These are phyloP conservation scores for Mentha longifolia DNA, from an alignment of 257 asterid species.

Conservation along the genomic window DNA sequence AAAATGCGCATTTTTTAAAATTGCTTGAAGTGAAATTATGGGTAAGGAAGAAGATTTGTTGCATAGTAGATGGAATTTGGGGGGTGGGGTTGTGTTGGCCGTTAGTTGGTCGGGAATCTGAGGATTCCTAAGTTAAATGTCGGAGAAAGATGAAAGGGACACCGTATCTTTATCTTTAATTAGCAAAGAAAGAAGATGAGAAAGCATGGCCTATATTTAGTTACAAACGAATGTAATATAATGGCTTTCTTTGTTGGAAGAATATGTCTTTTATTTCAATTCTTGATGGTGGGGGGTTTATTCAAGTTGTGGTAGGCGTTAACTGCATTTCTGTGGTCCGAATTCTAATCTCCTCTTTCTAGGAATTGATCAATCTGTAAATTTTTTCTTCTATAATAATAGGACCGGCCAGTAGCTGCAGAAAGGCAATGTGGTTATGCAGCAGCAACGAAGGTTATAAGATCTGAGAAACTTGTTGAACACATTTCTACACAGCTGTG, in stretches of 20 bases:
- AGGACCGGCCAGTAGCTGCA: constrained; percentile 40
- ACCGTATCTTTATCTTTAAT: neutral
- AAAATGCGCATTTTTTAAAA: neutral
- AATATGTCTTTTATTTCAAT: constrained; percentile 11
- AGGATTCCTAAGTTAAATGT: neutral
- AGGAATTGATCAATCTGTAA: constrained; percentile 30
- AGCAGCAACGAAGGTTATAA: constrained; percentile 23
- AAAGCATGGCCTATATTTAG: constrained; percentile 14
- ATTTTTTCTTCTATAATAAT: constrained; percentile 12
- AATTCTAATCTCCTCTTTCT: neutral
- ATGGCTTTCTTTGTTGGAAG: constrained; percentile 4
- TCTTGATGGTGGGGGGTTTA: neutral
- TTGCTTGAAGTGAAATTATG: neutral
- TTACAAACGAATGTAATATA: constrained; percentile 22
- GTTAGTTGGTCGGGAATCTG: constrained; percentile 11
- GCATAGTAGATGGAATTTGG: neutral
- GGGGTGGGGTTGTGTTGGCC: neutral
- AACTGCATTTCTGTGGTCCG: constrained; percentile 15
- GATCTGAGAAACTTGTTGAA: constrained; percentile 27
- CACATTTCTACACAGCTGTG: constrained; percentile 30
- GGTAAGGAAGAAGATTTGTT: neutral
- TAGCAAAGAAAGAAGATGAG: constrained; percentile 7
- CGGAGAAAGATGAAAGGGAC: constrained; percentile 14
- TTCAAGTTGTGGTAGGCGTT: neutral
- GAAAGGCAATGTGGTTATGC: constrained; percentile 9